Conservation (phyloP, 2,329 filamentous ascomycete genomes). For the Apiospora rasikravindrae region DNA sequence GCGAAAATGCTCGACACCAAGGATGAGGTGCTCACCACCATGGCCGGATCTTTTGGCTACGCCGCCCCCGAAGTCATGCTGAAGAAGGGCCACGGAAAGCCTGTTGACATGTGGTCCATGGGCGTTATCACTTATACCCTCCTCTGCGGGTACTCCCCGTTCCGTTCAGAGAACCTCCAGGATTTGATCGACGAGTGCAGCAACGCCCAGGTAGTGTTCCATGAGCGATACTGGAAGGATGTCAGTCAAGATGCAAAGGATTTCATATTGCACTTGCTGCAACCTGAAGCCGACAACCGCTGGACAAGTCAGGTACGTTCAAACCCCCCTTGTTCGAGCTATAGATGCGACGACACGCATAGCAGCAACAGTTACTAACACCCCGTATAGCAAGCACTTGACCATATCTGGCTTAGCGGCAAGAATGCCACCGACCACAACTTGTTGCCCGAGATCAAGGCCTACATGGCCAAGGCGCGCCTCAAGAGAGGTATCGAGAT, state of each 20-base stretch:
- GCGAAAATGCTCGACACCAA: conserved; percentile 95
- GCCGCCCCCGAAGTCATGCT: conserved; percentile 98
- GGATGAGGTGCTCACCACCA: conserved; percentile 91
- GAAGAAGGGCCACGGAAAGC: conserved; percentile 95
- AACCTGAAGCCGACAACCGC: conserved; percentile 77
- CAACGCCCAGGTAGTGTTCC: conserved; percentile 84
- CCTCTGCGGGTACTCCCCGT: conserved; percentile 96
- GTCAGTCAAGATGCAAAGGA: conserved; percentile 95
- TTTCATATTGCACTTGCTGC: conserved; percentile 84
- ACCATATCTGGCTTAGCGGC: conserved; percentile 88
- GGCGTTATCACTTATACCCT: conserved; percentile 98
- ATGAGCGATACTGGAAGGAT: conserved; percentile 98
- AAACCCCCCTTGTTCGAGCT: no score
- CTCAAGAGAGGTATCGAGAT: conserved; percentile 94
- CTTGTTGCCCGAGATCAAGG: conserved; percentile 94
- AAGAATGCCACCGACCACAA: conserved; percentile 94
- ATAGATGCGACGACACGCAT: conserved; percentile 10
- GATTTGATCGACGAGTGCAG: conserved; percentile 96
- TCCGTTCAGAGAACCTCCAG: conserved; percentile 90
- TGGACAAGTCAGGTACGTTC: conserved; percentile 73
- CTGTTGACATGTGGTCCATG: conserved; percentile 99
- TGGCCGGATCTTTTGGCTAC: conserved; percentile 98
- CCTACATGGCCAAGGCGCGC: conserved; percentile 89
- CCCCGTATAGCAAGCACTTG: conserved; percentile 68
- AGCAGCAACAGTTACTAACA: conserved; percentile 16